Percentiles rank a stretch among this genome's conserved stretches.
These are phyloP conservation scores for Boletus fagicola DNA, from an alignment of 768 basidiomycete genomes.

Conservation along the genomic window DNA sequence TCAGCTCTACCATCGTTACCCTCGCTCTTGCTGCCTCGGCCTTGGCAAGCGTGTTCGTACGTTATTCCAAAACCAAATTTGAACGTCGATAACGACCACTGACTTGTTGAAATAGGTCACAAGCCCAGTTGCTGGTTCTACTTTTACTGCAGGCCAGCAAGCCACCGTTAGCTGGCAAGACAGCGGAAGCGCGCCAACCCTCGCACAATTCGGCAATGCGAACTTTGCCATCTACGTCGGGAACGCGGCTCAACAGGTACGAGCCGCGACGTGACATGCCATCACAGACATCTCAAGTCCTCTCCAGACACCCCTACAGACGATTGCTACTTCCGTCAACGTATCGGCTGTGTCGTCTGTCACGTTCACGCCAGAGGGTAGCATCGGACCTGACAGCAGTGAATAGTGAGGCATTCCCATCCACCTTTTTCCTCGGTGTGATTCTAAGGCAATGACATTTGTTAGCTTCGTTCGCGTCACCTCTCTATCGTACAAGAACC, in stretches of 20 bases:
- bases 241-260: conserved; percentile 59
- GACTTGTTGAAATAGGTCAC: conserved; percentile 48
- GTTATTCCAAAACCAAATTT: conserved; percentile 21
- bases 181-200: conserved; percentile 43
- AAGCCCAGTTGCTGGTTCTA: conserved; percentile 45
- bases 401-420: conserved; percentile 48
- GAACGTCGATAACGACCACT: background rate
- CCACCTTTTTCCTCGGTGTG: background rate
- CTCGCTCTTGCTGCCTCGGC: conserved; percentile 54
- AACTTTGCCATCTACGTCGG: conserved; percentile 63
- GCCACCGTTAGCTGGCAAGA: conserved; percentile 62
- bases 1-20: conserved; percentile 46
- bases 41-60: conserved; percentile 56
- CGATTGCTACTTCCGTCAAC: conserved; percentile 45
- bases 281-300: background rate
- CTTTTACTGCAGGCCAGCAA: conserved; percentile 48
- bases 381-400: conserved; percentile 52
- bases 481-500: conserved; percentile 53
- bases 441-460: background rate
- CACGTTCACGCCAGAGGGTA: conserved; percentile 48
- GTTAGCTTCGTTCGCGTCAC: conserved; percentile 76
- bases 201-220: conserved; percentile 50
- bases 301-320: conserved; percentile 55
- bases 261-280: background rate
- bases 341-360: conserved; percentile 49